Evolutionary conservation across 2,329 filamentous ascomycete species (phyloP).

Genomic region (Ascocoryne sarcoides): DNA sequence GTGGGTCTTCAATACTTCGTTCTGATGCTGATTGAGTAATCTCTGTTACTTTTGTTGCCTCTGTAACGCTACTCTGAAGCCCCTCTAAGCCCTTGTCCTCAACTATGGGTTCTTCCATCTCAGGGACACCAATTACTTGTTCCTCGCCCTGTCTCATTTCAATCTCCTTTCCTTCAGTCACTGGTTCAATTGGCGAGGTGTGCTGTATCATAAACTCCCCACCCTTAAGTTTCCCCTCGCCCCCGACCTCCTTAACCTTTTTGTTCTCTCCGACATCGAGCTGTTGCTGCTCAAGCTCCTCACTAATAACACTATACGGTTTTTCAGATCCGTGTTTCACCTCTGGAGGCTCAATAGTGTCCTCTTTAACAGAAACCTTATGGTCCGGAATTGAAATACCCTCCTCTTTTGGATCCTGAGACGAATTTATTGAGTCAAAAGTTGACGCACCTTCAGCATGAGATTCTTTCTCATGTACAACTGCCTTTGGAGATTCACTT

Average conservation of each 20-base stretch:
- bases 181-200: not conserved
- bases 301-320: not conserved
- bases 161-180: not conserved
- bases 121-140: not conserved
- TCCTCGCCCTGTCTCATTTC: not conserved
- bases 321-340: not conserved
- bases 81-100: too few species aligned
- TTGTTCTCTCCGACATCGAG: not conserved
- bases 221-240: not conserved
- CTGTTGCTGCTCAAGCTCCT: not conserved
- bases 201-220: not conserved
- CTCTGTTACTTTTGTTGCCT: not conserved
- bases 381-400: not conserved
- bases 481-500: not conserved
- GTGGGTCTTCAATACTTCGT: not conserved
- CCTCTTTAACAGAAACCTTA: not conserved
- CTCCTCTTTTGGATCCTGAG: not conserved
- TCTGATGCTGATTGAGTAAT: not conserved
- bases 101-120: not conserved
- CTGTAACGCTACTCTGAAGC: too few species aligned
- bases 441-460: not conserved
- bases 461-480: not conserved
- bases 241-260: not conserved
- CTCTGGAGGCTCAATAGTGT: not conserved
- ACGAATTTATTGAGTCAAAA: not conserved